Conservation (phyloP, 371 early-diverging fungal genomes). For the Apophysomyces elegans region DNA sequence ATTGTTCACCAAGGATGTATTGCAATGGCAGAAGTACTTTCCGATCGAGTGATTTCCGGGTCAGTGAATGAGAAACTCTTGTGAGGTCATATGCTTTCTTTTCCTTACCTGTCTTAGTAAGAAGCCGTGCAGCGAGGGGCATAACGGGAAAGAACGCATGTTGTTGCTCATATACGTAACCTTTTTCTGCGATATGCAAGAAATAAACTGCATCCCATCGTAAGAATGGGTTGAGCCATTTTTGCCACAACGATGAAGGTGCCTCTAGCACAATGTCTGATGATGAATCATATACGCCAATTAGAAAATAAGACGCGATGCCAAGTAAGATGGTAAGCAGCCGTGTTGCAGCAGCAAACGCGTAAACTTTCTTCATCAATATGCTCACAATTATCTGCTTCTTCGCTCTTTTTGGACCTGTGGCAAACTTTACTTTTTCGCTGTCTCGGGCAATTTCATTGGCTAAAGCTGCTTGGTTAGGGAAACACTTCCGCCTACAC, state of each 20-base stretch:
- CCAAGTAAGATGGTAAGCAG: constrained; percentile 28
- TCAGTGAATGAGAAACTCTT: no score
- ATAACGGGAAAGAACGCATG: constrained; percentile 93
- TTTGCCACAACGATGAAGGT: constrained; percentile 14
- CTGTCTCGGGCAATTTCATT: not conserved
- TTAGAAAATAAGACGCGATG: constrained; percentile 23
- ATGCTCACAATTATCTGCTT: constrained; percentile 1
- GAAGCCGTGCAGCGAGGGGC: constrained; percentile 64
- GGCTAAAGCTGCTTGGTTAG: not conserved
- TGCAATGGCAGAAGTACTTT: constrained; percentile 51
- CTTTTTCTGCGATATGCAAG: constrained; percentile 76
- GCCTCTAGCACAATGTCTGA: constrained; percentile 35
- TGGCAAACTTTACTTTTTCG: not conserved
- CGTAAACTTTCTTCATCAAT: constrained; percentile 26
- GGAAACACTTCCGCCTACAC: no score
- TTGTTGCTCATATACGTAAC: constrained; percentile 89
- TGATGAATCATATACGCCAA: constrained; percentile 49
- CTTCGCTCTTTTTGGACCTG: not conserved
- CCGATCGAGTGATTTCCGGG: no score
- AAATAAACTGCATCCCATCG: constrained; percentile 96
- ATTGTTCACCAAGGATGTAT: constrained; percentile 45
- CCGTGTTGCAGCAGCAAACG: constrained; percentile 35
- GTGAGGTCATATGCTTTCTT: not conserved
- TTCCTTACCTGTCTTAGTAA: constrained; percentile 52
- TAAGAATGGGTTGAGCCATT: constrained; percentile 58